phyloP scores from a whole-genome alignment of 2,329 filamentous ascomycete species.

The Aspergillus unguis region DNA sequence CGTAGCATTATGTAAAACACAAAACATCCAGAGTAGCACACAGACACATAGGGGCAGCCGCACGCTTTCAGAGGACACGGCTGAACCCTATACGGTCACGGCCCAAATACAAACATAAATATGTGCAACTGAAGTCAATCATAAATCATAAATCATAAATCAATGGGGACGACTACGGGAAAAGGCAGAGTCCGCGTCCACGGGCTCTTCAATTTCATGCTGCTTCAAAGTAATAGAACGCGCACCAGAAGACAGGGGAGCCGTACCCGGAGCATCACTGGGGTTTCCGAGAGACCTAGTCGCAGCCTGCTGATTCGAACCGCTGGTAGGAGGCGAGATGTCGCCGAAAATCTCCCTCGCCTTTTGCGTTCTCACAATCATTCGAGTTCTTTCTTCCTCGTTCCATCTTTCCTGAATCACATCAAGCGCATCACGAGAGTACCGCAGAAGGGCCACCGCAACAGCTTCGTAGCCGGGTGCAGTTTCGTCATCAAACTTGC shows the following conservation, averaged over 20 bases:
- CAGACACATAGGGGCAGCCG: background rate
- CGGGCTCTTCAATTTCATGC: constrained; percentile 40
- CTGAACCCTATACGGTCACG: background rate
- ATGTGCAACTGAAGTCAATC: too few species aligned
- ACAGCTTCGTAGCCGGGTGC: constrained; percentile 63
- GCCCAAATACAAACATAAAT: background rate
- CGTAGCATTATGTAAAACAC: background rate
- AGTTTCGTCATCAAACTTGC: constrained; percentile 63
- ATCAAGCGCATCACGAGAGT: constrained; percentile 51
- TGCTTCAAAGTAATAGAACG: constrained; percentile 29
- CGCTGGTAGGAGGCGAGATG: constrained; percentile 8
- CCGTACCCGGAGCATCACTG: constrained; percentile 18
- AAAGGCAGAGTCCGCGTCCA: constrained; percentile 15
- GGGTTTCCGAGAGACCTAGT: background rate
- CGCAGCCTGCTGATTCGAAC: constrained; percentile 5
- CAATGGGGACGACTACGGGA: background rate
- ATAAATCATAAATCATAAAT: too few species aligned
- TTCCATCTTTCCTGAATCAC: constrained; percentile 59
- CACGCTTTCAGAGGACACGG: background rate
- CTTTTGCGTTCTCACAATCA: constrained; percentile 33
- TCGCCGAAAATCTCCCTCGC: constrained; percentile 37
- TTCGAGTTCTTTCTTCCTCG: constrained; percentile 50
- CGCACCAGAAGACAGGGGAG: constrained; percentile 22
- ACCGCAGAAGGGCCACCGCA: constrained; percentile 47
- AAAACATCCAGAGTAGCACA: background rate